These are phyloP conservation scores for Panaeolus papilionaceus DNA, from an alignment of 768 basidiomycete genomes.

Conservation along the genomic window DNA sequence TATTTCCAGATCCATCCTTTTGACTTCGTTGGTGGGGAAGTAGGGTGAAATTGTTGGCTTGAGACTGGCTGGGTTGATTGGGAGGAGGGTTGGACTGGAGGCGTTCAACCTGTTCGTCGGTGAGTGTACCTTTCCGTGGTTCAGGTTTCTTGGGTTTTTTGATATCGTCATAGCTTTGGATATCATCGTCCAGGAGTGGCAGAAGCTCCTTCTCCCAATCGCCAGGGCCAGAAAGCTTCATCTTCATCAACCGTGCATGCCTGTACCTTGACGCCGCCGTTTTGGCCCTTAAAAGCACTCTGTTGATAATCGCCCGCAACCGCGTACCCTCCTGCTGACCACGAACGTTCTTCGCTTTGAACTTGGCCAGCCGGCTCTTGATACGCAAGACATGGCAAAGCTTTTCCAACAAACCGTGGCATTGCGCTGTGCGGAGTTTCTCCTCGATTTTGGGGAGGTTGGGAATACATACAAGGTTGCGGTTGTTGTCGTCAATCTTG, in stretches of 20 bases:
- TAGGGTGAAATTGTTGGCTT: no score
- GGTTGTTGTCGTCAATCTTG: no score
- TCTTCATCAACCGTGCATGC: neutral
- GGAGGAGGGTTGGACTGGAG: no score
- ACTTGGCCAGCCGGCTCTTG: neutral
- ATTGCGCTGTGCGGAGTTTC: constrained; percentile 19
- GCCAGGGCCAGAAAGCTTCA: neutral
- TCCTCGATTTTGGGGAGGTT: no score
- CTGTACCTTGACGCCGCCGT: constrained; percentile 7
- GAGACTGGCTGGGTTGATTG: no score
- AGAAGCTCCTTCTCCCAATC: no score
- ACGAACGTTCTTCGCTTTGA: neutral
- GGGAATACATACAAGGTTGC: no score
- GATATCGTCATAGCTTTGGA: no score
- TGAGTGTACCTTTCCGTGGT: no score
- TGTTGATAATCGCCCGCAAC: no score
- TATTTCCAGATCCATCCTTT: constrained; percentile 8
- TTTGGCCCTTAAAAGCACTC: neutral
- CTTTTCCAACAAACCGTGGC: constrained; percentile 16
- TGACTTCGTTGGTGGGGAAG: neutral
- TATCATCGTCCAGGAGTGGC: no score
- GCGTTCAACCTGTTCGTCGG: no score
- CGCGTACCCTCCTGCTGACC: constrained; percentile 7
- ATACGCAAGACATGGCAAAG: constrained; percentile 12
- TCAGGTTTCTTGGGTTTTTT: neutral